Base-by-base conservation (phyloP, 352 stramenopile genomes). In the Phytophthora melonis region DNA sequence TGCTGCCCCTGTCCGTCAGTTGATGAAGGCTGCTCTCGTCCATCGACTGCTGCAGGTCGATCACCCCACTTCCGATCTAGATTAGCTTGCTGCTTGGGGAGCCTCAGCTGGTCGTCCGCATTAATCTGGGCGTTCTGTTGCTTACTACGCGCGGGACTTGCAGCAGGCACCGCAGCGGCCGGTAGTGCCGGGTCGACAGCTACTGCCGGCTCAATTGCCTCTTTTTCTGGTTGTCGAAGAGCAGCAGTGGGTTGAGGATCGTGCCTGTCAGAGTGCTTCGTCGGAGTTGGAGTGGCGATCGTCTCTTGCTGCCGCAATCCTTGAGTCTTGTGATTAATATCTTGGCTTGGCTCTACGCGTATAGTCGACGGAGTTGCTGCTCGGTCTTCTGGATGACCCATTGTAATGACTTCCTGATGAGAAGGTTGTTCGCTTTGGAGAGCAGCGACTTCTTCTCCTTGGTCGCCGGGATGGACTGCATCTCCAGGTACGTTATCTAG, bases 231-330 rank as follows among this genome's bases (percentile, higher is more conserved):
- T 39, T 61, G 55, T 13, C 55, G 60, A 19, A 27, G 16, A 4
- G 67, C 58, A 76, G 67, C 45, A 66, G 67, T 72, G 27, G 68
- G 68, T 4, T 68, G 57, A 25, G 61, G 45, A 5, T 67, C 43
- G 36, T 27, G 21, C 7, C 14, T 41, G 10, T 41, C 34, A 41
- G 47, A 0, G 32, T 9, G 21, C 6, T 25, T 1, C 70, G 49
- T 1, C 10, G 58, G 32, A 16, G 41, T 2, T 61, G 39, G 50
- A 3, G 32, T 61, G 30, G 18, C 36, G 3, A 21, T 52, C 7
- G 18, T 27, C 3, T 39, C 27, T 11, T 49, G 53, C 45, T 77
- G 43, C n/a, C 74, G 16, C 6, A n/a, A 16, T 36, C 25, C 39
- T 18, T n/a, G 57, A 54, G 11, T 16, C 5, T 63, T 18, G 2